Base-by-base conservation (phyloP, 2,329 filamentous ascomycete species). In the Ceratocystis lukuohia region DNA sequence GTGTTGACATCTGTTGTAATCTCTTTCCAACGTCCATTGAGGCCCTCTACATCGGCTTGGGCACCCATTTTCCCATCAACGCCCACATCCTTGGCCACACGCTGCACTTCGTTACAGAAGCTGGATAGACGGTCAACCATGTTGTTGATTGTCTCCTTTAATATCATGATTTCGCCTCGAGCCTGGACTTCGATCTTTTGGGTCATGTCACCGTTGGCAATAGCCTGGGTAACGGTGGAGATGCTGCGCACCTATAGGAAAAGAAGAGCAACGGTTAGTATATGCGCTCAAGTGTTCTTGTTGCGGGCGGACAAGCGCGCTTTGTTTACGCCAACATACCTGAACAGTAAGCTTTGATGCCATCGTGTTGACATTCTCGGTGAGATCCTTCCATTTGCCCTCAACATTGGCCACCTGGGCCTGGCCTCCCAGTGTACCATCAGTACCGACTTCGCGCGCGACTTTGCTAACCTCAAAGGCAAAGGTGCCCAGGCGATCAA, bases 41-140 rank as follows among this genome's bases (percentile, higher is more conserved):
- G 87, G 67, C 92, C 92, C 70, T 91, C 89, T 63, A 96, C 89
- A 74, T 96, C 92, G 69, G 93, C 94, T 75, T 99, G 94, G 20
- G 93, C 93, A 72, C 93, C 93, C 90, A 99, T 96, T 79, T 96
- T 97, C 69, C 93, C 93, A 72, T 97, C 94, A 64, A 97, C 93
- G 70, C 93, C 93, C 71, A 97, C 94, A 75, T 97, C 94, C 72
- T 94, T 92, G 67, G 93, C 93, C 37, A 99, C 93, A 71, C 92
- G 85, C 77, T 97, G 94, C 70, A 99, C 88, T 74, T 96, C 92
- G 71, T 95, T 91, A 66, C 92, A 96, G 83, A 96, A 97, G 70
- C 93, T 93, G 68, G 94, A 95, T 63, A 99, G 79, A 69, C 93
- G 86, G 74, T 92, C 92, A 70, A 97, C 93, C 93, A 96, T 96